phyloP scores from a whole-genome alignment of 2,329 filamentous ascomycete genomes.

The Trichoderma cornu-damae region DNA sequence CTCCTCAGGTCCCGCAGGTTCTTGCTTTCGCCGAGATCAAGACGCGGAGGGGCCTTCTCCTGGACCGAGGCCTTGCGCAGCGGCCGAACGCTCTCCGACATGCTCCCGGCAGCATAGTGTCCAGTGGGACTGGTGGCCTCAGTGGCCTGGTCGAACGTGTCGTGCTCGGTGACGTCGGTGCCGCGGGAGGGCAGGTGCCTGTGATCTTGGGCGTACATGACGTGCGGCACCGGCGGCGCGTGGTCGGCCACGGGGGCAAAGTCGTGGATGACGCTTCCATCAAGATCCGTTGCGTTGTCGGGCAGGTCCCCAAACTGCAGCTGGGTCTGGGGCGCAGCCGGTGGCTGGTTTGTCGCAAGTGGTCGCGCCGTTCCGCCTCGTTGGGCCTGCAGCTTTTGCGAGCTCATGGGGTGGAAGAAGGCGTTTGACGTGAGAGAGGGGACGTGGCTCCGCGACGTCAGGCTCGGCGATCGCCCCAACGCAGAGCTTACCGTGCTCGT shows the following conservation, averaged over 20 bases:
- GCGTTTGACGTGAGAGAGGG: conserved; percentile 83
- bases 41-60: conserved; percentile 32
- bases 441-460: conserved; percentile 78
- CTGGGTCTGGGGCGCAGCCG: conserved; percentile 28
- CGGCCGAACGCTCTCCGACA: conserved; percentile 74
- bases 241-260: conserved; percentile 55
- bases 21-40: conserved; percentile 56
- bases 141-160: conserved; percentile 64
- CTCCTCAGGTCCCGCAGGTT: conserved; percentile 50
- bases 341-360: conserved; percentile 36
- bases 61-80: conserved; percentile 48
- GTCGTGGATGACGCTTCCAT: conserved; percentile 38
- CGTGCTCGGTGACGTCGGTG: conserved; percentile 73
- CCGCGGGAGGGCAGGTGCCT: conserved; percentile 66
- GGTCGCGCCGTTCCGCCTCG: conserved; percentile 54
- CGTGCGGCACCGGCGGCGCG: conserved; percentile 31
- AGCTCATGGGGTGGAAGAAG: conserved; percentile 96
- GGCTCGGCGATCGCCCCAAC: conserved; percentile 50
- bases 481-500: conserved; percentile 46
- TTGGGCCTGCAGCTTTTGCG: conserved; percentile 87
- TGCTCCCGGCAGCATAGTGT: conserved; percentile 53
- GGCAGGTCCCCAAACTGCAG: conserved; percentile 32
- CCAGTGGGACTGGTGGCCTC: conserved; percentile 70
- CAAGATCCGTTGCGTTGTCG: conserved; percentile 39
- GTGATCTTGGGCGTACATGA: conserved; percentile 39